phyloP scores from a whole-genome alignment of 2,329 filamentous ascomycete species.

The Aspergillus piperis region DNA sequence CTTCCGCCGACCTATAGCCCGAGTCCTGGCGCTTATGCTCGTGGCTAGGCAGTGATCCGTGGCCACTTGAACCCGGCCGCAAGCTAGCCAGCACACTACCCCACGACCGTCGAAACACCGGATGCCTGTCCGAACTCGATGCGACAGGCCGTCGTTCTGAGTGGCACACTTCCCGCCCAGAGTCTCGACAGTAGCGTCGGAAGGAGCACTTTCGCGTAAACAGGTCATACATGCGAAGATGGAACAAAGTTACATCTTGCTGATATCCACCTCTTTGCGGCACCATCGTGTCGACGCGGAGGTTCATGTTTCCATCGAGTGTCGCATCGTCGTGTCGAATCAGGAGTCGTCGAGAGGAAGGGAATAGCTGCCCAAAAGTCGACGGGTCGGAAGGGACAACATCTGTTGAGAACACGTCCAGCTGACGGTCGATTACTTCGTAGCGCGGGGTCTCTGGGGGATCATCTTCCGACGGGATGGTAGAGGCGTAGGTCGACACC shows the following conservation, averaged over 20 bases:
- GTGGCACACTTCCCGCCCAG: constrained; percentile 89
- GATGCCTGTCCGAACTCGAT: constrained; percentile 52
- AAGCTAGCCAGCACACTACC: constrained; percentile 61
- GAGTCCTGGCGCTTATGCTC: constrained; percentile 60
- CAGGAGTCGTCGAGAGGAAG: constrained; percentile 74
- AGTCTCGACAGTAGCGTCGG: constrained; percentile 87
- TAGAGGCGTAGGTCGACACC: constrained; percentile 78
- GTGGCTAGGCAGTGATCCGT: constrained; percentile 38
- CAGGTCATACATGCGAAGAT: constrained; percentile 92
- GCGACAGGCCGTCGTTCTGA: constrained; percentile 66
- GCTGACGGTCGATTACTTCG: constrained; percentile 51
- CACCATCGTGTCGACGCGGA: constrained; percentile 80
- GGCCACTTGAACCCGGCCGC: constrained; percentile 57
- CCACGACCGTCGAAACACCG: constrained; percentile 59
- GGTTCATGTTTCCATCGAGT: constrained; percentile 92
- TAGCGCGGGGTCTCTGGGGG: constrained; percentile 53
- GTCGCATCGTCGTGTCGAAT: constrained; percentile 91
- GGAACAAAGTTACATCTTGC: constrained; percentile 77
- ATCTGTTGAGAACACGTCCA: constrained; percentile 64
- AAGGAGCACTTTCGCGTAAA: constrained; percentile 84
- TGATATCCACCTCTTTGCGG: constrained; percentile 57
- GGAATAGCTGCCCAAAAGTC: constrained; percentile 83
- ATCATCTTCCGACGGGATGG: constrained; percentile 63
- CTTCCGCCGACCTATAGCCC: constrained; percentile 54
- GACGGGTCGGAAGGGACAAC: constrained; percentile 75